Base-by-base conservation (phyloP, 495 filamentous ascomycete genomes). In the Bryoglossum gracile region DNA sequence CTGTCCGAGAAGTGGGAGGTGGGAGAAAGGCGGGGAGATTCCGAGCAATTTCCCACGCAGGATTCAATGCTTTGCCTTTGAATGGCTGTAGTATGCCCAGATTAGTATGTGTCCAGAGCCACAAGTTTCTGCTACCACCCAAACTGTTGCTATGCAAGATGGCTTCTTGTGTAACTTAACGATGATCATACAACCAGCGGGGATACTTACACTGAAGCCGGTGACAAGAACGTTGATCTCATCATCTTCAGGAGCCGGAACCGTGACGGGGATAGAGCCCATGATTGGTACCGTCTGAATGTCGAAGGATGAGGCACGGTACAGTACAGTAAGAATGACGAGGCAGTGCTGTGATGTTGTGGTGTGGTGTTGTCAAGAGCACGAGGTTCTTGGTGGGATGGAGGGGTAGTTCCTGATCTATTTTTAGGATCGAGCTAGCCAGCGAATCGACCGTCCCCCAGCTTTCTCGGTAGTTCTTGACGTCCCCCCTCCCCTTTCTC, bases 161-260 rank as follows among this genome's bases (percentile, higher is more conserved):
- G n/a, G n/a, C n/a, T n/a, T n/a, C n/a, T n/a, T n/a, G n/a, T n/a
- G n/a, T n/a, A n/a, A n/a, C n/a, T n/a, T n/a, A n/a, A n/a, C n/a
- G n/a, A n/a, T n/a, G n/a, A n/a, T n/a, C n/a, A n/a, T n/a, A n/a
- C n/a, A n/a, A 24, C 48, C 19, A 16, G 16, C 8, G 45, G 35
- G 34, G 46, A 51, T 33, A 69, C 80, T 62, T 71, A 87, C 84
- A 33, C 74, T 80, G 55, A 87, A 89, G 24, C 84, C 84, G 13
- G 84, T 87, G 48, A 89, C 73, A 35, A 87, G 62, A 33, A 89
- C 80, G 17, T 71, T 83, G 55, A 87, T 62, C 56, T 83, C 78
- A 25, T 75, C 65, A n/a, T 59, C 53, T n/a, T 52, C 36, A 22
- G 34, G 16, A 19, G 10, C 13, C 3, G 23, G 32, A 10, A 16